phyloP scores from a whole-genome alignment of 257 asterid genomes.

The Solanum bulbocastanum region DNA sequence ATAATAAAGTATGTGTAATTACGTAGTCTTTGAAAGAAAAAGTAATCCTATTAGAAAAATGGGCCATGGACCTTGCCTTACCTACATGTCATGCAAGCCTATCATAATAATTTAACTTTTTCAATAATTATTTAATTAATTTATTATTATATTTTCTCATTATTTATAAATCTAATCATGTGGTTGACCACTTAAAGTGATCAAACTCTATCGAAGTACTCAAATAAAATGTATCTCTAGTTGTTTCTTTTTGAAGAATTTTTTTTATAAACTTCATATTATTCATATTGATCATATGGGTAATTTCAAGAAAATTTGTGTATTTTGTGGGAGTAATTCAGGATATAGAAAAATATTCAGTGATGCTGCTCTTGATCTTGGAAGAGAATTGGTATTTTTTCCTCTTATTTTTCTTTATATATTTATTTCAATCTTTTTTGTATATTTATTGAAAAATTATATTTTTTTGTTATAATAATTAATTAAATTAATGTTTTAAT shows the following conservation, averaged over 20 bases:
- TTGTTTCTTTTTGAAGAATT: not conserved
- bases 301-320: constrained; percentile 54
- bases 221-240: not conserved
- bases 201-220: not conserved
- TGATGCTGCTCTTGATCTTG: constrained; percentile 66
- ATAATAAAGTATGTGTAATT: too few species aligned
- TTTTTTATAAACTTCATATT: not conserved
- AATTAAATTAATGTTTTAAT: not conserved
- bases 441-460: not conserved
- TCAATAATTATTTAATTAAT: not conserved
- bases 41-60: not conserved
- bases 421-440: not conserved
- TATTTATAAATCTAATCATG: not conserved
- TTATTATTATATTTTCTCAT: not conserved
- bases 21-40: too few species aligned
- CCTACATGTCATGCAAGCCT: constrained; percentile 1
- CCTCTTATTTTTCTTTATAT: not conserved
- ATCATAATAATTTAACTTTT: not conserved
- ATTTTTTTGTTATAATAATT: not conserved
- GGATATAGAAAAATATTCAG: constrained; percentile 47
- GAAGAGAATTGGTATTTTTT: constrained; percentile 36
- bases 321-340: constrained; percentile 52
- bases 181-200: constrained; percentile 5
- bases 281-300: constrained; percentile 11
- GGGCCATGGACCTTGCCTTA: not conserved